A percentile compares a stretch with the other conserved stretches of the same genome.
phyloP scores from a whole-genome alignment of 169 alveolate species.

The Plasmodium berghei region DNA sequence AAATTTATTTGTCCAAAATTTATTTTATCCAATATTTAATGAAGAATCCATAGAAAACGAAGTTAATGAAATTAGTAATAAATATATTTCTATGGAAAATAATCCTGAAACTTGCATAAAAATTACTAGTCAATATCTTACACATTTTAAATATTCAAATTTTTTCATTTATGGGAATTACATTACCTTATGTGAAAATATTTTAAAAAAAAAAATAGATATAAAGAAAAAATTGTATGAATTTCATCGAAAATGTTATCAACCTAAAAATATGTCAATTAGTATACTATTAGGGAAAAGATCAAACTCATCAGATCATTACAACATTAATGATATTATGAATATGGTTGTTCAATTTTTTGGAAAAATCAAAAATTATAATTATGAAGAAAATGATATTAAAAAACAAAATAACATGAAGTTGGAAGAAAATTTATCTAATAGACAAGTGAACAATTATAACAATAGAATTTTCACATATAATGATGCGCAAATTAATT shows the following conservation, averaged over 20 bases:
- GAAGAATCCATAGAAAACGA: conserved; percentile 64
- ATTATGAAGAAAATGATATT: not conserved
- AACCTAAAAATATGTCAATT: conserved; percentile 72
- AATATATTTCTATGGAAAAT: conserved; percentile 63
- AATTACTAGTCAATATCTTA: conserved; percentile 44
- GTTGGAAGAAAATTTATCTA: conserved; percentile 2
- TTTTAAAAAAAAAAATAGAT: conserved; percentile 49
- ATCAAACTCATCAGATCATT: conserved; percentile 28
- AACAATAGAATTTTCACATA: conserved; percentile 11
- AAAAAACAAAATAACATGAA: conserved; percentile 12
- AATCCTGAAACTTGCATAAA: conserved; percentile 46
- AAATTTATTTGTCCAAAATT: conserved; percentile 71
- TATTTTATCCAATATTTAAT: conserved; percentile 64
- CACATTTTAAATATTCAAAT: conserved; percentile 70
- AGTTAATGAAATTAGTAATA: conserved; percentile 51
- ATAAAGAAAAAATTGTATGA: conserved; percentile 48
- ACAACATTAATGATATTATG: conserved; percentile 70
- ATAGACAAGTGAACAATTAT: conserved; percentile 20
- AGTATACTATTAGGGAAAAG: conserved; percentile 56
- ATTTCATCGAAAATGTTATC: conserved; percentile 70
- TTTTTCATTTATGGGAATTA: conserved; percentile 64
- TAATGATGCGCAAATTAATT: conserved; percentile 18
- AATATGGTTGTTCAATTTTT: conserved; percentile 36
- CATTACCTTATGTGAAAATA: conserved; percentile 66
- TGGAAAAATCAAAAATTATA: conserved; percentile 55